These are phyloP conservation scores for Glutinoglossum americanum DNA, from an alignment of 495 filamentous ascomycete genomes.

Conservation along the genomic window DNA sequence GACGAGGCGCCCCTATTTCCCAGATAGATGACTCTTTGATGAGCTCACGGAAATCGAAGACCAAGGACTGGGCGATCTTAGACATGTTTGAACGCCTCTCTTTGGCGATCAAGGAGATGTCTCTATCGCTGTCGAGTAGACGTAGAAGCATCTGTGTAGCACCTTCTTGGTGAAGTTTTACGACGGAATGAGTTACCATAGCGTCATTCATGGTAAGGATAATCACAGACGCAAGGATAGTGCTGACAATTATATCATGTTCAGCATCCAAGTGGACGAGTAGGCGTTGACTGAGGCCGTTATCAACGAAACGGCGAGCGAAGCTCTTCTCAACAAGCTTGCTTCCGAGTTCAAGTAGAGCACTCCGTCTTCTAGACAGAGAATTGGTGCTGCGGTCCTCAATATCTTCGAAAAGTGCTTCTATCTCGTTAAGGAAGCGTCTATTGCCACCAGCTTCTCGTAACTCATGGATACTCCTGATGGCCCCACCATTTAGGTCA, in stretches of 20 bases:
- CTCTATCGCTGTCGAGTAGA: slow-evolving; percentile 28
- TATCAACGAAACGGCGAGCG: slow-evolving; percentile 49
- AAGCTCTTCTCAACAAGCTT: slow-evolving; percentile 48
- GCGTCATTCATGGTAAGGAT: slow-evolving; percentile 31
- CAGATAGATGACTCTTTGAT: slow-evolving; percentile 32
- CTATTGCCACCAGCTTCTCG: slow-evolving; percentile 68
- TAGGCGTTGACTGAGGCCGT: slow-evolving; percentile 46
- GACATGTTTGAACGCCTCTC: slow-evolving; percentile 51
- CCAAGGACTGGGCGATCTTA: slow-evolving; percentile 29
- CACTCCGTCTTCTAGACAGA: slow-evolving; percentile 25
- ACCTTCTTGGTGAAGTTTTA: slow-evolving; percentile 26
- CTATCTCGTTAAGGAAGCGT: slow-evolving; percentile 58
- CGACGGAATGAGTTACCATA: slow-evolving; percentile 24
- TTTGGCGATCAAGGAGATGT: slow-evolving; percentile 32
- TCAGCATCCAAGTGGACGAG: slow-evolving; percentile 31
- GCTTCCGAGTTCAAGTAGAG: slow-evolving; percentile 45
- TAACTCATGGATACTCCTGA: slow-evolving; percentile 78
- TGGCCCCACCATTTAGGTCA: slow-evolving; percentile 28
- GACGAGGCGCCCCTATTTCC: slow-evolving; percentile 25
- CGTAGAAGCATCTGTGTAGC: slow-evolving; percentile 27
- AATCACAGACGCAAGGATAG: slow-evolving; percentile 32
- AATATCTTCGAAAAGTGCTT: slow-evolving; percentile 69
- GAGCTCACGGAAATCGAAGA: slow-evolving; percentile 28
- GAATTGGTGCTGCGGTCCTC: slow-evolving; percentile 29
- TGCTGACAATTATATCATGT: slow-evolving; percentile 29